These are phyloP conservation scores for Apiospora aurea DNA, from an alignment of 2,329 filamentous ascomycete genomes.

Conservation along the genomic window DNA sequence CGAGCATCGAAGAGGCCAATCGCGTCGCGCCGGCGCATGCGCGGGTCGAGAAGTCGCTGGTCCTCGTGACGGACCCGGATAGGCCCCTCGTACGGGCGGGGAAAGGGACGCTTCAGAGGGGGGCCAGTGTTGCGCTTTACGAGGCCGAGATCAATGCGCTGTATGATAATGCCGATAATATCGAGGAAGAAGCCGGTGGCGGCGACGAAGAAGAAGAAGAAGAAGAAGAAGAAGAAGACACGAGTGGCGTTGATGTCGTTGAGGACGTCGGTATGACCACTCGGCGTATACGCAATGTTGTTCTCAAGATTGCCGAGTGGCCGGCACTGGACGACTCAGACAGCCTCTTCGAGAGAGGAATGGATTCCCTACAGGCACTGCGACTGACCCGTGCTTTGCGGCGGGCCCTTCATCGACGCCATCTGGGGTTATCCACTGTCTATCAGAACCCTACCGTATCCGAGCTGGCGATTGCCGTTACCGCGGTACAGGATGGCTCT, in stretches of 20 bases:
- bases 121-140: background rate
- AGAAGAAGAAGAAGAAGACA: background rate
- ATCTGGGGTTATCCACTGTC: background rate
- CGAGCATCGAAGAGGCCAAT: conserved; percentile 51
- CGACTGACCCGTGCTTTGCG: conserved; percentile 1
- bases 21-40: conserved; percentile 53
- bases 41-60: conserved; percentile 1
- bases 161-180: background rate
- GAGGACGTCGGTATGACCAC: background rate
- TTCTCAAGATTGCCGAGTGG: background rate
- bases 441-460: background rate
- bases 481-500: background rate
- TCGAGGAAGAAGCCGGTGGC: background rate
- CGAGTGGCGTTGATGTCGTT: background rate
- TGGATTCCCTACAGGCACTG: conserved; percentile 30
- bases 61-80: background rate
- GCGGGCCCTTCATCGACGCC: background rate
- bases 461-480: background rate
- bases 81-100: conserved; percentile 3
- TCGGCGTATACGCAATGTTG: background rate
- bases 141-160: background rate
- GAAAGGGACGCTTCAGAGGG: conserved; percentile 10
- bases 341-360: conserved; percentile 1
- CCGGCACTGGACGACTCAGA: background rate
- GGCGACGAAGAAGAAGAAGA: too few relatives aligned